phyloP scores from a whole-genome alignment of 495 filamentous ascomycete species.

The Jackrogersella multiformis region DNA sequence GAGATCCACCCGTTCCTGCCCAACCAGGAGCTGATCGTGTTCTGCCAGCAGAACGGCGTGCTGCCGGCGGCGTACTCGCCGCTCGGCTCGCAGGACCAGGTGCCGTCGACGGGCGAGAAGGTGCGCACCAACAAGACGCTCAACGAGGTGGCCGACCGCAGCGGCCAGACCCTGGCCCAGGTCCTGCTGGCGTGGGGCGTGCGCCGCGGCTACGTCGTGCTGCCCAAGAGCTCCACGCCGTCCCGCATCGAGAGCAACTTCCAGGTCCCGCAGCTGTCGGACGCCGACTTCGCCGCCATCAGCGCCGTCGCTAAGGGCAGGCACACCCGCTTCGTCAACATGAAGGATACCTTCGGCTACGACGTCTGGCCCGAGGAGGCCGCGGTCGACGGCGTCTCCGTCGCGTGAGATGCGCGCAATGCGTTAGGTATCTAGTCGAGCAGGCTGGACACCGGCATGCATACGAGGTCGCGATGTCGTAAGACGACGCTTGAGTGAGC shows the following conservation, averaged over 20 bases:
- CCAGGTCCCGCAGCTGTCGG: conserved; percentile 52
- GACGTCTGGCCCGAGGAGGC: conserved; percentile 61
- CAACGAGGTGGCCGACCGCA: conserved; percentile 53
- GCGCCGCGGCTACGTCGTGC: conserved; percentile 53
- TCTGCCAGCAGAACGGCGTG: conserved; percentile 66
- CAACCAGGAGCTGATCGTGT: conserved; percentile 62
- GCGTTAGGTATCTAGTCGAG: background rate
- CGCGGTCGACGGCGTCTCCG: background rate
- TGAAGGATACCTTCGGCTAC: conserved; percentile 73
- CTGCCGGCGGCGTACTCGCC: conserved; percentile 75
- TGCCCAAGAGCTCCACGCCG: conserved; percentile 70
- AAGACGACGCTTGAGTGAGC: conserved; percentile 1
- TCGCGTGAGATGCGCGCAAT: background rate
- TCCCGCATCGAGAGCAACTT: conserved; percentile 67
- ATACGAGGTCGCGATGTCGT: background rate
- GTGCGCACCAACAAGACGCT: conserved; percentile 52
- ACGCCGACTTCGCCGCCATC: conserved; percentile 54
- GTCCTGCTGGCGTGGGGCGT: conserved; percentile 61
- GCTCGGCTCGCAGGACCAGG: conserved; percentile 68
- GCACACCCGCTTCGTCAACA: conserved; percentile 78
- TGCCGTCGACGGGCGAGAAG: conserved; percentile 57
- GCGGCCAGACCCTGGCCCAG: conserved; percentile 54
- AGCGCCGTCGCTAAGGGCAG: conserved; percentile 56
- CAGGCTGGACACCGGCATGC: background rate
- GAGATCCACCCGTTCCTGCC: conserved; percentile 64